These are phyloP conservation scores for Leccinum fallax DNA, from an alignment of 1,284 basidiomycete genomes.

Conservation along the genomic window DNA sequence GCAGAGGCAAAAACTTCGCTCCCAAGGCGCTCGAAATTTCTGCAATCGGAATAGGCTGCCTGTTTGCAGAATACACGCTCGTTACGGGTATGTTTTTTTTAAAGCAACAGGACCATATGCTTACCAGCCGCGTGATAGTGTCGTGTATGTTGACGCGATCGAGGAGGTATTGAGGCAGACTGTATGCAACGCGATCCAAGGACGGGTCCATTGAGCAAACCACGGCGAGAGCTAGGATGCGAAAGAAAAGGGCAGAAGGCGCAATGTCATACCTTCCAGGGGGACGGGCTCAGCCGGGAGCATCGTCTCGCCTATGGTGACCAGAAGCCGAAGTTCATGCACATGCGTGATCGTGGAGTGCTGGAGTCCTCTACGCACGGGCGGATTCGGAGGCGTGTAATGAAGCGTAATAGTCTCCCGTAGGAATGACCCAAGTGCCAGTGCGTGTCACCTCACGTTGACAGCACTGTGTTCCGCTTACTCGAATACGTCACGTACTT, in stretches of 20 bases:
- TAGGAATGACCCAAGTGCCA: neutral
- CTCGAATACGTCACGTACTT: slow-evolving; percentile 5
- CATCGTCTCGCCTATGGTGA: neutral
- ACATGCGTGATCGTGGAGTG: neutral
- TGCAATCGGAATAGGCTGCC: slow-evolving; percentile 29
- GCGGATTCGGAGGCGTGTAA: slow-evolving; percentile 5
- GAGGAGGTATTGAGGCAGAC: slow-evolving; percentile 25
- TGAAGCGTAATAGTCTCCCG: slow-evolving; percentile 4
- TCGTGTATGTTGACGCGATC: slow-evolving; percentile 32
- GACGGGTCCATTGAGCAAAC: neutral
- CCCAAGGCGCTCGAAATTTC: slow-evolving; percentile 29
- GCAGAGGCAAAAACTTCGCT: slow-evolving; percentile 30
- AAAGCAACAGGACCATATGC: slow-evolving; percentile 2
- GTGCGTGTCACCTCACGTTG: neutral
- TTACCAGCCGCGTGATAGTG: slow-evolving; percentile 29
- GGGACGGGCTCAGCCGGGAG: slow-evolving; percentile 12
- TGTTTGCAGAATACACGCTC: neutral
- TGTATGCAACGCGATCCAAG: slow-evolving; percentile 16
- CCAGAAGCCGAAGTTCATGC: neutral
- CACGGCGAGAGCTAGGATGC: neutral
- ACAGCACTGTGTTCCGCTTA: slow-evolving; percentile 2
- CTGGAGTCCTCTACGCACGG: neutral
- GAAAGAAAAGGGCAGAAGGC: neutral
- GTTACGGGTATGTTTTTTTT: neutral
- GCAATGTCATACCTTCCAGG: slow-evolving; percentile 9